Evolutionary conservation across 2,329 filamentous ascomycete genomes (phyloP).

Genomic region (Aspergillus nomiae): DNA sequence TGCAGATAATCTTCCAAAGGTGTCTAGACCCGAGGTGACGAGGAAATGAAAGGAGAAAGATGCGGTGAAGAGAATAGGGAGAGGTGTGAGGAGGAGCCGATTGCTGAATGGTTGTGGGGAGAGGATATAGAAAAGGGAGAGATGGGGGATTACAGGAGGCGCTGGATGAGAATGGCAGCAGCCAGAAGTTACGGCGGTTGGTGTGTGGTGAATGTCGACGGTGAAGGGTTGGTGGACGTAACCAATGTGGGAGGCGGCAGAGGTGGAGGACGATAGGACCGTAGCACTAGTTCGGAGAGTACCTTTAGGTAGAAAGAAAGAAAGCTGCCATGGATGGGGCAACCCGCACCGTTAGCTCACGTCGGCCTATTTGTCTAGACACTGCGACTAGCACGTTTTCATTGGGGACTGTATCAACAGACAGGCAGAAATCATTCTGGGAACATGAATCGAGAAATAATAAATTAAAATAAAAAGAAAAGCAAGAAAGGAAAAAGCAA

Average conservation of each 20-base stretch:
- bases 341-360: conserved; percentile 17
- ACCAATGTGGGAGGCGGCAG: conserved; percentile 30
- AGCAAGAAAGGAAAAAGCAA: neutral
- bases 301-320: conserved; percentile 12
- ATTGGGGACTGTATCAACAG: conserved; percentile 5
- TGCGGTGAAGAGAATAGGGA: conserved; percentile 6
- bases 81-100: conserved; percentile 10
- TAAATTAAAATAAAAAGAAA: neutral
- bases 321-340: conserved; percentile 20
- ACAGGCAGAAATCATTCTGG: conserved; percentile 1
- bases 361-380: conserved; percentile 9
- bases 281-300: conserved; percentile 7
- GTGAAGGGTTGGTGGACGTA: conserved; percentile 15
- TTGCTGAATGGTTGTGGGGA: conserved; percentile 2
- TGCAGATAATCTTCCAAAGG: conserved; percentile 14
- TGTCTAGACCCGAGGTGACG: conserved; percentile 21
- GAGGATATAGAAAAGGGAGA: conserved; percentile 6
- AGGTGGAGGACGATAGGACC: conserved; percentile 25
- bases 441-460: neutral
- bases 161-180: conserved; percentile 13
- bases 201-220: conserved; percentile 17
- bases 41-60: conserved; percentile 13
- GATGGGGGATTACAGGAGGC: conserved; percentile 10
- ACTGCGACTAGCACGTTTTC: conserved; percentile 6
- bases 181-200: conserved; percentile 15